Evolutionary conservation across 179 eudicot genomes (phyloP).

Genomic region (Patellifolia procumbens): DNA sequence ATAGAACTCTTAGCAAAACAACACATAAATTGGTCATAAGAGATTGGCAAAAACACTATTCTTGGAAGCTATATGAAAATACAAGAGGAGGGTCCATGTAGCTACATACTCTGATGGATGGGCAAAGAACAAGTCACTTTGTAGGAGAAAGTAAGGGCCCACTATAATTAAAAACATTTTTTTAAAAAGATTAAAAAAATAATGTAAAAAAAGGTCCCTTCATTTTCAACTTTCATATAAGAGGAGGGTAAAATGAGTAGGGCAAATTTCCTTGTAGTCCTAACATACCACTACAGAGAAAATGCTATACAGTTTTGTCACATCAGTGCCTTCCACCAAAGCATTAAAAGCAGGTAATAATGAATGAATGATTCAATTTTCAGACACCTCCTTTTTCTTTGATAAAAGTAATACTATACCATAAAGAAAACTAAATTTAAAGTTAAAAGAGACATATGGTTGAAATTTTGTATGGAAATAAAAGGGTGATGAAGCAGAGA

Average conservation of each 20-base stretch:
- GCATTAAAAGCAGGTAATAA: slow-evolving; percentile 48
- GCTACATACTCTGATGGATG: slow-evolving; percentile 22
- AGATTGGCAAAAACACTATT: background rate
- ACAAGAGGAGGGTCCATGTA: slow-evolving; percentile 13
- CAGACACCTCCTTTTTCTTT: slow-evolving; percentile 20
- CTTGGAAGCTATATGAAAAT: slow-evolving; percentile 13
- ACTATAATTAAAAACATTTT: background rate
- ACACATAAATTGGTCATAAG: slow-evolving; percentile 1
- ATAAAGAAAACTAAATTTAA: background rate
- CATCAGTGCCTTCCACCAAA: slow-evolving; percentile 41
- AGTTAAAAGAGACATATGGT: slow-evolving; percentile 3
- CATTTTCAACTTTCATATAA: slow-evolving; percentile 20
- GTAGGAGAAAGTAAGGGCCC: slow-evolving; percentile 25
- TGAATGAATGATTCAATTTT: slow-evolving; percentile 49
- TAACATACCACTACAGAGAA: slow-evolving; percentile 30
- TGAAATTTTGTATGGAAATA: slow-evolving; percentile 1
- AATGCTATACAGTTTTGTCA: slow-evolving; percentile 40
- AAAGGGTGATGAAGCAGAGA: background rate
- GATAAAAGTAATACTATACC: slow-evolving; percentile 26
- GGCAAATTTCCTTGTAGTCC: slow-evolving; percentile 28
- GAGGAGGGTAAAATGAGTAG: slow-evolving; percentile 28
- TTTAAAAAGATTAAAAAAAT: background rate
- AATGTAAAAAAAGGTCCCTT: background rate
- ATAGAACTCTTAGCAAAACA: slow-evolving; percentile 2
- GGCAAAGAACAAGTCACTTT: slow-evolving; percentile 33